Base-by-base conservation (phyloP, 306 rosid genomes). In the Heteromeles arbutifolia region DNA sequence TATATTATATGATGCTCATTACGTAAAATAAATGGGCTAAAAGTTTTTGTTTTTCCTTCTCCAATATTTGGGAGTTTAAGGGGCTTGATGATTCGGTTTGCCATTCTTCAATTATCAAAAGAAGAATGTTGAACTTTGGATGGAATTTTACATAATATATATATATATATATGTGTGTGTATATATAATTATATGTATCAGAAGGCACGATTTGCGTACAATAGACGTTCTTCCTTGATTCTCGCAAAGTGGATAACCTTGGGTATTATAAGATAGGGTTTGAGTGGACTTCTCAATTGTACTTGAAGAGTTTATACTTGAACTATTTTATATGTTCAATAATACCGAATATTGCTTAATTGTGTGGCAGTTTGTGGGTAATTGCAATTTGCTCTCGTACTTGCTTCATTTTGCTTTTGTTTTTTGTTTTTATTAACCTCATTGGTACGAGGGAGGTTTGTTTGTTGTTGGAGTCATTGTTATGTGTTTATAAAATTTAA, bases 11-110 rank as follows among this genome's bases (percentile, higher is more conserved):
- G 29, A 62, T 61, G 69, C 69, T 59, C 29, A 25, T 3, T 21
- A 5, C 22, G 17, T 19, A 14, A 14, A 57, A 22, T n/a, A 57
- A 4, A 12, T 57, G 29, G 62, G 25, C 39, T 31, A 56, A 8
- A 24, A 14, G 15, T 5, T 13, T 52, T 70, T 70, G 14, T 45
- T 31, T 70, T 25, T 71, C 34, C 76, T 44, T 68, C 66, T 61
- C 56, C 76, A 70, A 10, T 10, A 18, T 71, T 43, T 45, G 28
- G 81, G 70, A 70, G 70, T 61, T 29, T n/a, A 12, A 22, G 64
- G 67, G 10, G 34, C 37, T 53, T 65, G 10, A 15, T 59, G 53
- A 48, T 29, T 63, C 39, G 13, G 71, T 39, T 65, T 48, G 19
- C 29, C 17, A 26, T 24, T 65, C 82, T 78, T 68, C 73, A 63